Base-by-base conservation (phyloP, 2,329 filamentous ascomycete genomes). In the Fusarium verrucosum region DNA sequence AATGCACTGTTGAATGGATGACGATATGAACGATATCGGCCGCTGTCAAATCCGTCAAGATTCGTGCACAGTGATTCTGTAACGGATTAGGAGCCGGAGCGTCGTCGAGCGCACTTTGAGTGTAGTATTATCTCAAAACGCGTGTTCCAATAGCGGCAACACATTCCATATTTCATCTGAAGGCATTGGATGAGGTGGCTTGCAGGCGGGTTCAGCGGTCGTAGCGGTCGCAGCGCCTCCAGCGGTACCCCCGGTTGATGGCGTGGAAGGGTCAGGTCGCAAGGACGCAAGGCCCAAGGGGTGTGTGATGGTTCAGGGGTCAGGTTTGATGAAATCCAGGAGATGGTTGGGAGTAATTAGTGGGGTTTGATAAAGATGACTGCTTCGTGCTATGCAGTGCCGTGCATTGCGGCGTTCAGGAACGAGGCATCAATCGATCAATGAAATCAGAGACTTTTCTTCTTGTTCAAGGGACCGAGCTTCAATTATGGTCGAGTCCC, bases 171-270 rank as follows among this genome's bases (percentile, higher is more conserved):
- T 22, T 50, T 42, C 57, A 58, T n/a, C 32, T 46, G 25, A 43
- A 58, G 37, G 60, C 53, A 74, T 72, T 72, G 73, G 66, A 57
- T 64, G 66, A 62, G 56, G 54, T 69, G 69, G 68, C 68, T 68
- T 63, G 55, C 54, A 62, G 58, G 58, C 58, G 57, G 54, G 66
- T 67, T 60, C 63, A 65, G 65, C 64, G 65, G 59, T 58, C 44
- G 58, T 63, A 66, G 61, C 65, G 68, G 57, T 62, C 56, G 46
- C 58, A 71, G 63, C 63, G 67, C 50, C 67, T 63, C 55, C 46
- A 60, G 57, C 50, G 47, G 50, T 51, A 55, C 46, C 65, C 61
- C 61, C 40, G 50, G 35, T 40, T 40, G 23, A 51, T 57, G 55
- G 55, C 43, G 30, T 52, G 49, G 13, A 44, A 59, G 35, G 47